A percentile compares a stretch with the other conserved stretches of the same genome.
Evolutionary conservation across 495 filamentous ascomycete genomes (phyloP).

Genomic region (Trichoderma virens): DNA sequence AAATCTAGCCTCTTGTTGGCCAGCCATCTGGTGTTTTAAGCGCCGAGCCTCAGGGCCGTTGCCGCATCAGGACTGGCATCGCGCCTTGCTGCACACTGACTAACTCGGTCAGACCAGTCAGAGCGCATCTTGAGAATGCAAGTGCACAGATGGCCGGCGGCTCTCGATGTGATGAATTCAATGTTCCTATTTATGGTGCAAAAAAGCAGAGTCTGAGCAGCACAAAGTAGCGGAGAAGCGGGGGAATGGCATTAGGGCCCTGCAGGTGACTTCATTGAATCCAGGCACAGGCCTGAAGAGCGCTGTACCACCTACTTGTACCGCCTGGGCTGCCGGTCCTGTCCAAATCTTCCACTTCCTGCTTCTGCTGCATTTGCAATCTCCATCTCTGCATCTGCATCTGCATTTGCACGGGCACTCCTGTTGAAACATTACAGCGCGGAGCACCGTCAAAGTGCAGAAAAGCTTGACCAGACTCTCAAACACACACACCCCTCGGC

Average conservation of each 20-base stretch:
- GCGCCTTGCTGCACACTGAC: not conserved
- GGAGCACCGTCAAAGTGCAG: not conserved
- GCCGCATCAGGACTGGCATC: slow-evolving; percentile 3
- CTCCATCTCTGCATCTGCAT: not conserved
- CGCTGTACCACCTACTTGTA: too few relatives aligned
- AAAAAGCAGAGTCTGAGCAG: not conserved
- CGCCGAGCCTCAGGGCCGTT: slow-evolving; percentile 5
- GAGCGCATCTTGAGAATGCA: not conserved
- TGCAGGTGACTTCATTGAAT: too few relatives aligned
- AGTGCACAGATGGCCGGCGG: not conserved
- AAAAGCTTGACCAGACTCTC: not conserved
- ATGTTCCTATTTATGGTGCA: not conserved
- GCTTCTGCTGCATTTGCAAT: not conserved
- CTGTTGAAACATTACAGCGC: not conserved
- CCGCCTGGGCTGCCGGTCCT: too few relatives aligned
- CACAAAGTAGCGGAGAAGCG: not conserved
- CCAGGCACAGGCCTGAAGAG: too few relatives aligned
- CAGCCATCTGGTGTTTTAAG: slow-evolving; percentile 8
- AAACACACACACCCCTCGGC: not conserved
- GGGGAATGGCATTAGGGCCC: not conserved
- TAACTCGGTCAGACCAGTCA: not conserved
- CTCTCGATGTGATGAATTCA: not conserved
- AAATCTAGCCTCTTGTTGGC: slow-evolving; percentile 13
- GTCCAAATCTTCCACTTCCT: too few relatives aligned
- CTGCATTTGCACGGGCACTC: not conserved